phyloP scores from a whole-genome alignment of 192 early-diverging fungal genomes.

The Coemansia sp. region DNA sequence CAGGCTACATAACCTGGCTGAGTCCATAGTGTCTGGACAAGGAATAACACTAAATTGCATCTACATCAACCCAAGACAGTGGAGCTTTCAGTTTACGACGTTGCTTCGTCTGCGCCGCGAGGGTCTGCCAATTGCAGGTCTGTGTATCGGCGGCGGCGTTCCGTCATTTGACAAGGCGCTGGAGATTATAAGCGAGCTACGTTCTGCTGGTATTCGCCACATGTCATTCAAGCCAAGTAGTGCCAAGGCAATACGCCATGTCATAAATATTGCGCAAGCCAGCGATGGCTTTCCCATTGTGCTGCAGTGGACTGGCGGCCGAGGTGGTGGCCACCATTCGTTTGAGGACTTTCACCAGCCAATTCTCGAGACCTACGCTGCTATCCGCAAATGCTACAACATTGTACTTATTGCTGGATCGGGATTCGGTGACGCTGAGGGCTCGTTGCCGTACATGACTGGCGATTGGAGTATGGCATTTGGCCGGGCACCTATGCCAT shows the following conservation, averaged over 20 bases:
- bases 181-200: constrained; percentile 65
- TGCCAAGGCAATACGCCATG: constrained; percentile 72
- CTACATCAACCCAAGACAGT: constrained; percentile 85
- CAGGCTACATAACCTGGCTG: constrained; percentile 75
- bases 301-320: constrained; percentile 95
- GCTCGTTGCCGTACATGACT: constrained; percentile 84
- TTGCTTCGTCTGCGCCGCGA: constrained; percentile 76
- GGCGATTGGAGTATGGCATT: constrained; percentile 84
- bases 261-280: constrained; percentile 80
- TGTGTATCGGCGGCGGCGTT: constrained; percentile 90
- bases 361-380: constrained; percentile 65
- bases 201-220: constrained; percentile 64
- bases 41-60: constrained; percentile 93
- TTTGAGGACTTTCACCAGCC: constrained; percentile 93
- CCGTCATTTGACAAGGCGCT: constrained; percentile 81
- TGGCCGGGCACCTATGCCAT: constrained; percentile 88
- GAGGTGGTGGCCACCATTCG: constrained; percentile 93
- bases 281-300: constrained; percentile 84
- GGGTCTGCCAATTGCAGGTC: constrained; percentile 86
- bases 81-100: constrained; percentile 77
- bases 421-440: constrained; percentile 84
- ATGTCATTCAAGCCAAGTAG: constrained; percentile 83
- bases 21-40: constrained; percentile 70
- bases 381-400: constrained; percentile 74
- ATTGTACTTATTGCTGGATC: constrained; percentile 85